Evolutionary conservation across 2,329 filamentous ascomycete genomes (phyloP), one percentile per base, ranked within the genome.

Genomic region (Xylaria sp.): DNA sequence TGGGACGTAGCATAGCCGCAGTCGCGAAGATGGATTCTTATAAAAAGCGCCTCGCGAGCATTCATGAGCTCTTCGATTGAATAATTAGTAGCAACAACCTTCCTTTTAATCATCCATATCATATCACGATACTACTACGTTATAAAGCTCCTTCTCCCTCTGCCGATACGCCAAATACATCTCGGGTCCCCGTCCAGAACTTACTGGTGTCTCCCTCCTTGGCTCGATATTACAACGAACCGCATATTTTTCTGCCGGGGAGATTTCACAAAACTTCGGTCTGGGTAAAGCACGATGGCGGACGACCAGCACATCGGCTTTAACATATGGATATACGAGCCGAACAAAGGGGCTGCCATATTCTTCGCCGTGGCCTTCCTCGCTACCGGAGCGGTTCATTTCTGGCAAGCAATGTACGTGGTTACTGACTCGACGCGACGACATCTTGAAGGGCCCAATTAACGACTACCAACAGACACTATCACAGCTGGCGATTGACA

Each of bases 401-500:
- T 77, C 56, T 85, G 81, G 78, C 83, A 86, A 65, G 78, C 79
- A 73, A 67, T 79, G 88, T 90, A 77, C 79, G 85, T 81, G 39
- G 10, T 12, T 39, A 18, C 25, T 25, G 2, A 15, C 39, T 15
- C 13, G 2, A 36, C 15, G 20, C 28, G 13, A 46, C 31, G n/a
- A 23, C 49, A 23, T 39, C 12, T 8, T 13, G 18, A 13, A 23
- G 23, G 31, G 25, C n/a, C 9, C 9, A 25, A 57, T 67, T 59
- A 59, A 64, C 10, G 23, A 4, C 25, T 20, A 20, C 33, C 20
- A 41, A 36, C 13, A 89, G 87, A 54, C 84, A 80, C 63, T 87
- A 89, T 75, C 86, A 86, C 70, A 86, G 83, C 72, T 90, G 86
- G 84, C 83, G 82, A 60, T 79, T 89, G 15, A 88, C 86, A 0